A percentile compares a stretch with the other conserved stretches of the same genome.
Conservation (phyloP, 306 rosid species). For the Ziziphus jujuba region DNA sequence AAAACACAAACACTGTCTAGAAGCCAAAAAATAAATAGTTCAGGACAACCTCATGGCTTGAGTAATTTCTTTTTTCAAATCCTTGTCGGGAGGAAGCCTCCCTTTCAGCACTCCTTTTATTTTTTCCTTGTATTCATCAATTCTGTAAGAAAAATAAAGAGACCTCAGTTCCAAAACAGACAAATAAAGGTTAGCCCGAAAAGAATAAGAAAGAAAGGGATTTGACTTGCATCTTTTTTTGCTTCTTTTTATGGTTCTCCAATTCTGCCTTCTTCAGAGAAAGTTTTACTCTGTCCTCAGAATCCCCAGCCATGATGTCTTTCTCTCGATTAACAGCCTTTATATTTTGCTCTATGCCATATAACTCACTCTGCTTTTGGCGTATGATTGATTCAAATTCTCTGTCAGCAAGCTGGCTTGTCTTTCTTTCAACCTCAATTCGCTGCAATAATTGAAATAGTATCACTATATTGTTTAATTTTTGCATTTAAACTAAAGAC, state of each 20-base stretch:
- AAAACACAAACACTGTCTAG: neutral
- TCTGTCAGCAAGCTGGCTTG: conserved; percentile 63
- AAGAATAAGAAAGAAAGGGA: conserved; percentile 20
- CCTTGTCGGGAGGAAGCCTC: conserved; percentile 86
- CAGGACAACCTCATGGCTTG: conserved; percentile 64
- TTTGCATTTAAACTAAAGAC: conserved; percentile 7
- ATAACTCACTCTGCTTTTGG: conserved; percentile 55
- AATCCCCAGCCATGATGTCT: conserved; percentile 62
- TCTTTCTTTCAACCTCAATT: conserved; percentile 68
- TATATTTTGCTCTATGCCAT: conserved; percentile 61
- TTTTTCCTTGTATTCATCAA: conserved; percentile 76
- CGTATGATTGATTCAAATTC: conserved; percentile 72
- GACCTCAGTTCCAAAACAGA: conserved; percentile 20
- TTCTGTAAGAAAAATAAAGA: conserved; percentile 45
- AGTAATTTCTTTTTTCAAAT: conserved; percentile 73
- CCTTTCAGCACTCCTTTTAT: conserved; percentile 82
- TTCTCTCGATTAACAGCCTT: conserved; percentile 60
- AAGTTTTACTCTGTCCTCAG: conserved; percentile 67
- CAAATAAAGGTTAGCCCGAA: conserved; percentile 5
- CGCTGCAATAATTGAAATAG: conserved; percentile 43
- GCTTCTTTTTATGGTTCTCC: conserved; percentile 66
- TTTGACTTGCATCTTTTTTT: conserved; percentile 62
- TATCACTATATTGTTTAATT: conserved; percentile 17
- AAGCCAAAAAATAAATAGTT: conserved; percentile 5
- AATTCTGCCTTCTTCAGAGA: conserved; percentile 52